phyloP scores from a whole-genome alignment of 2,329 filamentous ascomycete genomes.

The Teratosphaeria pseudoeucalypti region DNA sequence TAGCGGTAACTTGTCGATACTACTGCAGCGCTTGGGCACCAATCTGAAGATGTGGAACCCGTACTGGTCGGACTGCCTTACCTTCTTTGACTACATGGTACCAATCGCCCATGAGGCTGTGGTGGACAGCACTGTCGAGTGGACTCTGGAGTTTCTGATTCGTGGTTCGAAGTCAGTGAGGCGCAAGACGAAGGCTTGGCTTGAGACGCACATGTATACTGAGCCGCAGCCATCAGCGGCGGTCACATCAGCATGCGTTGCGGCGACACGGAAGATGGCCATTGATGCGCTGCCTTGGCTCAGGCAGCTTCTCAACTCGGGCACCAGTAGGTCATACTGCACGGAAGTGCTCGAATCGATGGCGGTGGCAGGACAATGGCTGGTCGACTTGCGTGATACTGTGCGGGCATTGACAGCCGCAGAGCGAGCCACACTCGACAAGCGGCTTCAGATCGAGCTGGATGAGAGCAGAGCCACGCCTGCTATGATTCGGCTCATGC shows the following conservation, averaged over 20 bases:
- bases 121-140: neutral
- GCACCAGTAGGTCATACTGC: neutral
- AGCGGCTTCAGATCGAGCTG: slow-evolving; percentile 1
- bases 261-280: neutral
- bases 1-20: neutral
- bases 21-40: neutral
- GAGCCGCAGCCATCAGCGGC: neutral
- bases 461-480: slow-evolving; percentile 3
- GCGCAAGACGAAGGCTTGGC: neutral
- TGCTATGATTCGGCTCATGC: neutral
- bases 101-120: neutral
- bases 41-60: neutral
- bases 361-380: neutral
- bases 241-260: neutral
- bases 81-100: neutral
- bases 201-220: neutral
- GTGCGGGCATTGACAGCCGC: neutral
- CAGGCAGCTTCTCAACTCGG: neutral
- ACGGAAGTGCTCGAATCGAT: neutral
- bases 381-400: neutral
- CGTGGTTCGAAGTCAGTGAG: neutral
- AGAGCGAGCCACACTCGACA: neutral
- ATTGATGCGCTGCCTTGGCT: neutral
- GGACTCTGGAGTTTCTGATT: neutral
- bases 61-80: neutral